Conservation (phyloP, 768 basidiomycete genomes). For the Leccinellum luteum region DNA sequence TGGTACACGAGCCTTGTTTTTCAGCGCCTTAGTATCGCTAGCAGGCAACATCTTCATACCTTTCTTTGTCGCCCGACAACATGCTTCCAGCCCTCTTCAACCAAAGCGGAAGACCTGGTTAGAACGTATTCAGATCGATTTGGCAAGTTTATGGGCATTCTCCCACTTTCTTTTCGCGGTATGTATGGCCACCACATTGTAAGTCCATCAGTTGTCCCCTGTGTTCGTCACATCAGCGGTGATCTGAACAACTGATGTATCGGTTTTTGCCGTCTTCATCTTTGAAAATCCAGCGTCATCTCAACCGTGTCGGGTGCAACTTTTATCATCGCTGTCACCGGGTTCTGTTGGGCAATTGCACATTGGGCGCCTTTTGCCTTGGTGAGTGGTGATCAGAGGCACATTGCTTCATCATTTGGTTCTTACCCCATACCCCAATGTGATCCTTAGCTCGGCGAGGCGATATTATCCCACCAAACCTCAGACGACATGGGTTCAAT, state of each 20-base stretch:
- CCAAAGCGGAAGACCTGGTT: constrained; percentile 29
- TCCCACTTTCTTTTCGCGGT: constrained; percentile 70
- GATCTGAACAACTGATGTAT: constrained; percentile 13
- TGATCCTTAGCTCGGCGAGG: constrained; percentile 67
- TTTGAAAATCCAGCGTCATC: constrained; percentile 53
- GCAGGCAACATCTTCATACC: constrained; percentile 69
- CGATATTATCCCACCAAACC: constrained; percentile 69
- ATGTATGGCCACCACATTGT: constrained; percentile 86
- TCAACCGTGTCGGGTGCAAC: constrained; percentile 70
- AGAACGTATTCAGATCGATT: constrained; percentile 52
- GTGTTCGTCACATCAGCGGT: constrained; percentile 9
- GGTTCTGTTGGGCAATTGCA: constrained; percentile 90
- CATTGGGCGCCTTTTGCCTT: constrained; percentile 94
- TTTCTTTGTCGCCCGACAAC: constrained; percentile 44
- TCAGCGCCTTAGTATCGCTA: constrained; percentile 68
- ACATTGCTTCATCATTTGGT: not conserved
- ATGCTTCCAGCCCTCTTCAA: constrained; percentile 15
- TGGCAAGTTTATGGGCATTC: constrained; percentile 74
- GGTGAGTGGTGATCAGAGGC: constrained; percentile 42
- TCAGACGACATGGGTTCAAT: constrained; percentile 36
- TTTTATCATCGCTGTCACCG: constrained; percentile 70
- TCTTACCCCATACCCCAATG: constrained; percentile 21
- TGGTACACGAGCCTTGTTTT: constrained; percentile 82
- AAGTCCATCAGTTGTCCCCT: constrained; percentile 33
- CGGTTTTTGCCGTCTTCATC: constrained; percentile 4